These are phyloP conservation scores for Rhodotorula sp. DNA, from an alignment of 1,284 basidiomycete species.

Conservation along the genomic window DNA sequence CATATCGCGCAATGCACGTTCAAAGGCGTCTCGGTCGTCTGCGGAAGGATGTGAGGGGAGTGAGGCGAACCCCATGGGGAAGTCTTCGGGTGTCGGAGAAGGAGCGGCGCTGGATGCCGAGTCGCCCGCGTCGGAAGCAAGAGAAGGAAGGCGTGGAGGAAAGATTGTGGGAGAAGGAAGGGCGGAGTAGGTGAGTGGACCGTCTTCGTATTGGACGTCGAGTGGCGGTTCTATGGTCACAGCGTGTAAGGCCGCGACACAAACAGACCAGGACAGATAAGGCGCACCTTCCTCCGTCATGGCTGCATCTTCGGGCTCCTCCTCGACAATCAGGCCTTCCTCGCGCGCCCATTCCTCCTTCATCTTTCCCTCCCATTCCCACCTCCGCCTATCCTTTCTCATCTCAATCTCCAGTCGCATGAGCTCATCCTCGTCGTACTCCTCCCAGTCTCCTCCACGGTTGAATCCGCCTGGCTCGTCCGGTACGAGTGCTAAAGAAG, in stretches of 20 bases:
- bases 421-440: slow-evolving; percentile 19
- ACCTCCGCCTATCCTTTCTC: slow-evolving; percentile 14
- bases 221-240: slow-evolving; percentile 10
- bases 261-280: too few species aligned
- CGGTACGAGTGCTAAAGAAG: background rate
- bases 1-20: too few species aligned
- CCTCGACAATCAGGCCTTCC: background rate
- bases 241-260: too few species aligned
- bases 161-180: slow-evolving; percentile 10
- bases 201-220: slow-evolving; percentile 16
- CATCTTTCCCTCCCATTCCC: background rate
- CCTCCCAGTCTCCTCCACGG: slow-evolving; percentile 27
- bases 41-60: too few species aligned
- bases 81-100: too few species aligned
- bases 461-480: slow-evolving; percentile 25
- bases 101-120: too few species aligned
- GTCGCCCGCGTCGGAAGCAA: background rate
- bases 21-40: too few species aligned
- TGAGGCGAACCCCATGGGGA: too few species aligned
- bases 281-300: slow-evolving; percentile 14
- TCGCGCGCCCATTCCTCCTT: slow-evolving; percentile 10
- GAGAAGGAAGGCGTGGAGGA: slow-evolving; percentile 8
- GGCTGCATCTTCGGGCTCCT: background rate
- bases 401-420: slow-evolving; percentile 17
- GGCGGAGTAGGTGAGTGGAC: background rate